Evolutionary conservation across 768 basidiomycete species (phyloP).

Genomic region (Auricularia sp.): DNA sequence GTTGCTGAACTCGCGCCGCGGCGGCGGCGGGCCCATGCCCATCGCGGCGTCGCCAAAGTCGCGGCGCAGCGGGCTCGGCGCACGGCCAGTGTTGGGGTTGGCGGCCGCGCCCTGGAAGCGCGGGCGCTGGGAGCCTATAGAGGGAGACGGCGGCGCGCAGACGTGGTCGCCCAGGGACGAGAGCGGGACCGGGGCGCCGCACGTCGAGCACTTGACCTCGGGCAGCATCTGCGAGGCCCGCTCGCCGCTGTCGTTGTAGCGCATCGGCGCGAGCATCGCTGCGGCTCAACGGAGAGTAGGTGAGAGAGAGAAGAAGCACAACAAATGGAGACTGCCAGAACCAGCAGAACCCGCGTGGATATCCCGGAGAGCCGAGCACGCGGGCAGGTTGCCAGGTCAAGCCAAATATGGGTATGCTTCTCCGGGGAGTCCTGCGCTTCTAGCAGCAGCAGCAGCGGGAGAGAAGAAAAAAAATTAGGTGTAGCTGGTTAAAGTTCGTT

Average conservation of each 20-base stretch:
- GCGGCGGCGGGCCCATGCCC: neutral
- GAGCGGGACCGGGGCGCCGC: slow-evolving; percentile 60
- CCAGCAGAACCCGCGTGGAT: too few relatives aligned
- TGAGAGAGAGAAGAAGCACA: neutral
- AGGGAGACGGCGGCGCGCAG: slow-evolving; percentile 45
- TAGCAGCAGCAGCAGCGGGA: too few relatives aligned
- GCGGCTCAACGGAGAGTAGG: neutral
- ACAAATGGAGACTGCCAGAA: neutral
- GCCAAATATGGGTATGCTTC: neutral
- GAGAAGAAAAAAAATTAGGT: neutral
- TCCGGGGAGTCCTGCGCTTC: too few relatives aligned
- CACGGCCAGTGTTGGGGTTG: slow-evolving; percentile 20
- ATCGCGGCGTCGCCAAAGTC: neutral
- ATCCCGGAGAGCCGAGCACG: neutral
- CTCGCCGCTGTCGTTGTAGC: slow-evolving; percentile 9
- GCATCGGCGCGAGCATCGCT: neutral
- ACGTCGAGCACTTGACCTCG: slow-evolving; percentile 77
- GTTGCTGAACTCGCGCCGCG: neutral
- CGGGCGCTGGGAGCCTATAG: slow-evolving; percentile 18
- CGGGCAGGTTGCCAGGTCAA: neutral
- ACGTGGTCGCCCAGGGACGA: slow-evolving; percentile 67
- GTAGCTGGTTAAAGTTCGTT: too few relatives aligned
- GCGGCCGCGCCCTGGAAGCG: slow-evolving; percentile 22
- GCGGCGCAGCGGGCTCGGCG: neutral
- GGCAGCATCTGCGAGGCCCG: slow-evolving; percentile 73